Base-by-base conservation (phyloP, 805 yeast species). In the Candida awuae region DNA sequence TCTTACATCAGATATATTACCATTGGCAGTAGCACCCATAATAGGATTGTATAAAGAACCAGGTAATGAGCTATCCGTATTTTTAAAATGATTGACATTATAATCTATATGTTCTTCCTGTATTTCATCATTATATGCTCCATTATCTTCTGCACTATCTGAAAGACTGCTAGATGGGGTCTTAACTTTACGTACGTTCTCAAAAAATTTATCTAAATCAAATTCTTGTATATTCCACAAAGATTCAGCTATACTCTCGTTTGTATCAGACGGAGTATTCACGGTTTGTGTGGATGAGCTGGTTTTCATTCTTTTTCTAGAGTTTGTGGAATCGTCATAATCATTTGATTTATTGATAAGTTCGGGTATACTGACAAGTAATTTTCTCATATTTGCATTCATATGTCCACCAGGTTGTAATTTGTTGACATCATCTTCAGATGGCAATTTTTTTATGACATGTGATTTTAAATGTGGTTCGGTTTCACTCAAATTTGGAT, bases 131-230 rank as follows among this genome's bases (percentile, higher is more conserved):
- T n/a, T n/a, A n/a, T n/a, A n/a, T n/a, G n/a, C n/a, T n/a, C n/a
- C n/a, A n/a, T n/a, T n/a, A n/a, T n/a, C n/a, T n/a, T n/a, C n/a
- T n/a, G n/a, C n/a, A n/a, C n/a, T n/a, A n/a, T n/a, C n/a, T n/a
- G n/a, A n/a, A n/a, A n/a, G n/a, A n/a, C n/a, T n/a, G n/a, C n/a
- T n/a, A n/a, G n/a, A n/a, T 1, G 61, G 60, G 5, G 60, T 52
- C 9, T 46, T 49, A 4, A 43, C 39, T 10, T 60, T 62, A 19
- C 67, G 68, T 41, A 75, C 55, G 40, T 73, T 73, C 36, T 62
- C 62, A 50, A 75, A 73, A 52, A 75, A 75, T 15, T 59, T 54
- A 20, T 67, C 70, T 39, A 75, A 48, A 32, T 62, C 65, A 7
- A 53, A 46, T 30, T 60, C 59, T 29, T 60, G 58, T 5, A 66